These are phyloP conservation scores for Bipolaris victoriae DNA, from an alignment of 2,329 filamentous ascomycete genomes.

Conservation along the genomic window DNA sequence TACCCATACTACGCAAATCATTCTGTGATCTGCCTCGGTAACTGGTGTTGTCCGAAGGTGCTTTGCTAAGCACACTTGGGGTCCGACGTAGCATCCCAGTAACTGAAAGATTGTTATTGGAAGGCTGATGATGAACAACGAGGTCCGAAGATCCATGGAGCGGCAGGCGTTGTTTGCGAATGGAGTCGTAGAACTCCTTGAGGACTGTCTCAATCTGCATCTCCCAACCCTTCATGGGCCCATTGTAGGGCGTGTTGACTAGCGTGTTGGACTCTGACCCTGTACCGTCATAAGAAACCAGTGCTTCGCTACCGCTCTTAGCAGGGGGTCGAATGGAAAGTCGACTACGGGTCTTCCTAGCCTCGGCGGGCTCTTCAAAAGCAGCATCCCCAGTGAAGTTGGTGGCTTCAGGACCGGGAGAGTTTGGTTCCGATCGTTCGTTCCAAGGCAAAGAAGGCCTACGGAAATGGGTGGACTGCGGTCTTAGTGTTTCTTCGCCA, in stretches of 20 bases:
- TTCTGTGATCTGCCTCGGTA: slow-evolving; percentile 72
- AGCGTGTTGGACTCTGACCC: slow-evolving; percentile 71
- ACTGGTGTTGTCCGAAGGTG: slow-evolving; percentile 79
- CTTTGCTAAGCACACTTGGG: slow-evolving; percentile 90
- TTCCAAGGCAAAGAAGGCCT: slow-evolving; percentile 46
- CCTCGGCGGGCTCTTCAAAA: slow-evolving; percentile 45
- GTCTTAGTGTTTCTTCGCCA: slow-evolving; percentile 43
- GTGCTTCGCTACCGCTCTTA: slow-evolving; percentile 46
- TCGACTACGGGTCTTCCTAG: slow-evolving; percentile 48
- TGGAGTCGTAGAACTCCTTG: slow-evolving; percentile 89
- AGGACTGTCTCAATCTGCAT: slow-evolving; percentile 86
- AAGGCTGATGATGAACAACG: slow-evolving; percentile 54
- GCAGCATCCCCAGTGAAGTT: slow-evolving; percentile 35
- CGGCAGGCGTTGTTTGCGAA: slow-evolving; percentile 84
- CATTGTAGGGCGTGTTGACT: slow-evolving; percentile 77
- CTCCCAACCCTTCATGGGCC: slow-evolving; percentile 81
- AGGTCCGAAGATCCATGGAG: slow-evolving; percentile 73
- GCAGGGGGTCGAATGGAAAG: slow-evolving; percentile 52
- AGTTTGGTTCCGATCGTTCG: slow-evolving; percentile 44
- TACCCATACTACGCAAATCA: slow-evolving; percentile 67
- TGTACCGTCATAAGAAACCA: slow-evolving; percentile 45
- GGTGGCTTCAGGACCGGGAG: slow-evolving; percentile 37
- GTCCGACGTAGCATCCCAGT: slow-evolving; percentile 77
- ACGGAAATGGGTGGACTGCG: slow-evolving; percentile 42
- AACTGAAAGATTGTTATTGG: slow-evolving; percentile 70